Evolutionary conservation across 2,329 filamentous ascomycete genomes (phyloP).

Genomic region (Aaosphaeria arxii): DNA sequence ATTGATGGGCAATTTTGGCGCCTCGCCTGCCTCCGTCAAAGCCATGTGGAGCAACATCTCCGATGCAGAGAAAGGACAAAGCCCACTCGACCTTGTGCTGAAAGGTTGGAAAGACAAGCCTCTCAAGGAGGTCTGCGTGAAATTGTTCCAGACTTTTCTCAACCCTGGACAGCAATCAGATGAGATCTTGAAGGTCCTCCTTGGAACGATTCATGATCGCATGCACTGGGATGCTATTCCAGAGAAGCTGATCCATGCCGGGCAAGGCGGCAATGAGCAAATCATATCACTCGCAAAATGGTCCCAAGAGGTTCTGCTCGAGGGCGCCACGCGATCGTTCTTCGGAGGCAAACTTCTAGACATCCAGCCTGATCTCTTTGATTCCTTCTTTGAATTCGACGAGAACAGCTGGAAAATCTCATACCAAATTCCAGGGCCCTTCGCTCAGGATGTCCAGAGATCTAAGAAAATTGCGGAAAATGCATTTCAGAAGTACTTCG

Average conservation of each 20-base stretch:
- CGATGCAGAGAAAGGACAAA: no score
- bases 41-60: background rate
- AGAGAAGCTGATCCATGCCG: background rate
- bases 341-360: slow-evolving; percentile 2
- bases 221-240: slow-evolving; percentile 2
- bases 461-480: no score
- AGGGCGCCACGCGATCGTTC: no score
- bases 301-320: no score
- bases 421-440: slow-evolving; percentile 6
- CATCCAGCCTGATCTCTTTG: slow-evolving; percentile 3
- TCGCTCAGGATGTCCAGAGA: background rate
- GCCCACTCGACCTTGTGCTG: background rate
- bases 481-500: no score
- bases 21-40: background rate
- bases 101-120: background rate
- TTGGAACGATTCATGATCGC: background rate
- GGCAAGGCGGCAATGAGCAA: no score
- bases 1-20: no score
- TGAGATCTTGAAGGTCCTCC: background rate
- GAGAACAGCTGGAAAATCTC: slow-evolving; percentile 11
- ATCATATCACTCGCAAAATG: no score
- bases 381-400: slow-evolving; percentile 10
- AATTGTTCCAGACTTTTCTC: background rate
- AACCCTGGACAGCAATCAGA: background rate
- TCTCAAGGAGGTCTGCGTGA: slow-evolving; percentile 1